phyloP scores from a whole-genome alignment of 2,329 filamentous ascomycete species.

The Talaromyces pinophilus region DNA sequence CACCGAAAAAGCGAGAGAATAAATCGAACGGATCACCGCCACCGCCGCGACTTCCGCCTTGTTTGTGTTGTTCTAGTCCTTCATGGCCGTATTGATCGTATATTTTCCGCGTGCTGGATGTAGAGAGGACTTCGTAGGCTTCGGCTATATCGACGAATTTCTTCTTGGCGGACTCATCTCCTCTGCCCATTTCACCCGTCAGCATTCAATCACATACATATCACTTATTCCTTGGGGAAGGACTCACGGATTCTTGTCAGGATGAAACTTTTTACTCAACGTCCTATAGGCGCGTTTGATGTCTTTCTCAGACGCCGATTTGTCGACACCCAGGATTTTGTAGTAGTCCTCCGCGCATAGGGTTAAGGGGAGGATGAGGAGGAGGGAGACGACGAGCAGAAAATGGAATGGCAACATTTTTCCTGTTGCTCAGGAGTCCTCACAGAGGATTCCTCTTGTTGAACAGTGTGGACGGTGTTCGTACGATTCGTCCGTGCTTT shows the following conservation, averaged over 20 bases:
- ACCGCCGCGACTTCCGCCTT: conserved; percentile 61
- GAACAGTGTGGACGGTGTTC: background rate
- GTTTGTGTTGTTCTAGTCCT: conserved; percentile 78
- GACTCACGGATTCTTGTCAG: conserved; percentile 93
- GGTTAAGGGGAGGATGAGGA: conserved; percentile 38
- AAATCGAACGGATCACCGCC: conserved; percentile 85
- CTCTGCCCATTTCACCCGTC: conserved; percentile 50
- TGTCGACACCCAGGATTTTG: conserved; percentile 78
- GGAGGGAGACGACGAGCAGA: conserved; percentile 36
- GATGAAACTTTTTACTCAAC: conserved; percentile 93
- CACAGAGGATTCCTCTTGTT: background rate
- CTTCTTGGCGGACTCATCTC: conserved; percentile 75
- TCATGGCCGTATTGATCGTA: conserved; percentile 96
- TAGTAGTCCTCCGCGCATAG: conserved; percentile 51
- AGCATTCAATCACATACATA: conserved; percentile 1
- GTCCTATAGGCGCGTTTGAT: conserved; percentile 92
- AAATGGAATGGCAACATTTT: conserved; percentile 38
- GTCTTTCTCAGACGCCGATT: conserved; percentile 77
- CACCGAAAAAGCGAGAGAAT: conserved; percentile 95
- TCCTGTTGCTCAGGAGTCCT: background rate
- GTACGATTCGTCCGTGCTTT: background rate
- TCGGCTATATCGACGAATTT: conserved; percentile 94
- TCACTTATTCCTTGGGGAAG: background rate
- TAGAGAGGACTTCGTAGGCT: conserved; percentile 88
- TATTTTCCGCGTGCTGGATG: conserved; percentile 72